A percentile compares a stretch with the other conserved stretches of the same genome.
These are phyloP conservation scores for Atkinsonella texensis DNA, from an alignment of 2,329 filamentous ascomycete species.

Conservation along the genomic window DNA sequence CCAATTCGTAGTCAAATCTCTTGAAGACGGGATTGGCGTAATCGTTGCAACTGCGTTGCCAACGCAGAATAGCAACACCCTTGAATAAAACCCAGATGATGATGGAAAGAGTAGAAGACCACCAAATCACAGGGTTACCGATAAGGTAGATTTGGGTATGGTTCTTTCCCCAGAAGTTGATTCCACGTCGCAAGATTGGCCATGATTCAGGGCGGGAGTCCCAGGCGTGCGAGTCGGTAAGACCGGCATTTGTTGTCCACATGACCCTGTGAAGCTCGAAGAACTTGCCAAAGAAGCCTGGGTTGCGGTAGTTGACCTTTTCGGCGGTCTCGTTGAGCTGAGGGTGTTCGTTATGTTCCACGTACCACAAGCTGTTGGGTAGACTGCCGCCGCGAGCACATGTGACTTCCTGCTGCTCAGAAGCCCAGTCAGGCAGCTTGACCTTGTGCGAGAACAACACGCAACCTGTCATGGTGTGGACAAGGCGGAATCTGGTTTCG, in stretches of 20 bases:
- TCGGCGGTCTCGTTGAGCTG: conserved; percentile 63
- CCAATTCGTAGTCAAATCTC: conserved; percentile 95
- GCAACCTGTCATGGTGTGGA: conserved; percentile 95
- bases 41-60: conserved; percentile 87
- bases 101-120: conserved; percentile 70
- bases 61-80: conserved; percentile 73
- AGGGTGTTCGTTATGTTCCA: conserved; percentile 83
- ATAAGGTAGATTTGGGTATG: conserved; percentile 93
- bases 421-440: conserved; percentile 96
- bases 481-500: conserved; percentile 88
- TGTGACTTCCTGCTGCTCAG: conserved; percentile 97
- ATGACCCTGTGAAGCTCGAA: conserved; percentile 95
- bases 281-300: conserved; percentile 96
- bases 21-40: conserved; percentile 77
- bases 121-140: conserved; percentile 93
- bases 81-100: conserved; percentile 73
- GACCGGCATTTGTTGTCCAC: conserved; percentile 96
- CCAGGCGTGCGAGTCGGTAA: conserved; percentile 95
- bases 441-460: conserved; percentile 97
- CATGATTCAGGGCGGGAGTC: conserved; percentile 89
- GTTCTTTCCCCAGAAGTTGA: conserved; percentile 98
- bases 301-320: conserved; percentile 90
- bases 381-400: conserved; percentile 84
- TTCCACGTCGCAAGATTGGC: conserved; percentile 84
- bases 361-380: conserved; percentile 94